phyloP scores from a whole-genome alignment of 1,284 basidiomycete species.

The Taiwanofungus camphoratus region DNA sequence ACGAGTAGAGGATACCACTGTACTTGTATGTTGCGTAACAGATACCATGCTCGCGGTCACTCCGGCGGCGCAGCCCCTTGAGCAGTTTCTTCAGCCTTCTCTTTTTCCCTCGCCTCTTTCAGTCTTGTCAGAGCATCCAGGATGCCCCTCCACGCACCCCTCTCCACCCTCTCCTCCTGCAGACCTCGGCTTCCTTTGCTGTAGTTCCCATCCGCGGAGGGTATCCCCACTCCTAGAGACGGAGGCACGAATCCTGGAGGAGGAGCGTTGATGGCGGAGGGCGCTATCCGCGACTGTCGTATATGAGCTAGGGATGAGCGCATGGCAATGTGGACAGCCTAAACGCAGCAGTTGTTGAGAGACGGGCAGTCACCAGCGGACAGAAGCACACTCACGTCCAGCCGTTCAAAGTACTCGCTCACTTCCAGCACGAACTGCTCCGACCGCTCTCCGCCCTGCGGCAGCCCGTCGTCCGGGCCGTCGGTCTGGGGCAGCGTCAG shows the following conservation, averaged over 20 bases:
- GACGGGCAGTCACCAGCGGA: not conserved
- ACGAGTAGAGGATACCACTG: slow-evolving; percentile 7
- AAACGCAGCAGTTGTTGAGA: not conserved
- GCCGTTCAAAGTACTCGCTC: slow-evolving; percentile 75
- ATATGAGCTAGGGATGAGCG: slow-evolving; percentile 76
- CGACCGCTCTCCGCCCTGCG: slow-evolving; percentile 74
- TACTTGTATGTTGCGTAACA: slow-evolving; percentile 13
- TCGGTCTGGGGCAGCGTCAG: slow-evolving; percentile 76
- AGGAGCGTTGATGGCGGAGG: slow-evolving; percentile 75
- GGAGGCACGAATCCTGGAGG: slow-evolving; percentile 65
- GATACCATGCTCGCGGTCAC: slow-evolving; percentile 2
- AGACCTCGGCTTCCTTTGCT: slow-evolving; percentile 43
- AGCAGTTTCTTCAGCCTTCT: slow-evolving; percentile 8
- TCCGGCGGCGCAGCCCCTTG: slow-evolving; percentile 3
- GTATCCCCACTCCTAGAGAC: slow-evolving; percentile 70
- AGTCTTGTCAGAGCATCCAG: slow-evolving; percentile 58
- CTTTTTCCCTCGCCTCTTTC: slow-evolving; percentile 37
- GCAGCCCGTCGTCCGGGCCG: slow-evolving; percentile 53
- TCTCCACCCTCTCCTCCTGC: slow-evolving; percentile 69
- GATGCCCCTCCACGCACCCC: slow-evolving; percentile 73
- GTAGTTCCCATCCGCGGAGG: slow-evolving; percentile 29
- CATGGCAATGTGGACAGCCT: slow-evolving; percentile 70
- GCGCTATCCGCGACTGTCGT: slow-evolving; percentile 74
- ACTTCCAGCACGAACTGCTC: slow-evolving; percentile 80
- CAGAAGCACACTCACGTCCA: slow-evolving; percentile 51